phyloP scores from a whole-genome alignment of 2,329 filamentous ascomycete genomes.

The Leptodontidium sp. region DNA sequence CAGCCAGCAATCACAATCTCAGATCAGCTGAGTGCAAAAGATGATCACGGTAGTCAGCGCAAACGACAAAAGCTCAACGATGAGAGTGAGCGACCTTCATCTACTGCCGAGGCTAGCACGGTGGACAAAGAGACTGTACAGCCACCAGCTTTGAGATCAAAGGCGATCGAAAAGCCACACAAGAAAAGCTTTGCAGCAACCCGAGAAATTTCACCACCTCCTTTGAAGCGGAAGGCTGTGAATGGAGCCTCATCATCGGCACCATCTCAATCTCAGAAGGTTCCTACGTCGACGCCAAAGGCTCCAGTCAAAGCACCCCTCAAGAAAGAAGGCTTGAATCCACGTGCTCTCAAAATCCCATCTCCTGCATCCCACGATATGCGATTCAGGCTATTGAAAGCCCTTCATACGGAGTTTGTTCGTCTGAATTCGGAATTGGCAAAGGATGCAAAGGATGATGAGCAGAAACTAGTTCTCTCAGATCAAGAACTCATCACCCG shows the following conservation, averaged over 20 bases:
- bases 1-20: constrained; percentile 4
- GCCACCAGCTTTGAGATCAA: constrained; percentile 9
- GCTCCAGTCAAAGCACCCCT: constrained; percentile 29
- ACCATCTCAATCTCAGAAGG: neutral
- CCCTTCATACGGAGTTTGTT: constrained; percentile 71
- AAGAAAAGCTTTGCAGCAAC: constrained; percentile 28
- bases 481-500: constrained; percentile 73
- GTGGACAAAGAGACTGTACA: constrained; percentile 11
- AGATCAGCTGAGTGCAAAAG: constrained; percentile 4
- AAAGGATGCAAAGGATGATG: constrained; percentile 58
- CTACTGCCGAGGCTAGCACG: neutral
- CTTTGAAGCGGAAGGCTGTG: constrained; percentile 37
- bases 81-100: constrained; percentile 16
- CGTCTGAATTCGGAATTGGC: constrained; percentile 71
- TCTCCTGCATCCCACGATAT: constrained; percentile 65
- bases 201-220: constrained; percentile 42
- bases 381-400: constrained; percentile 64
- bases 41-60: constrained; percentile 45
- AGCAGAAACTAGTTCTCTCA: constrained; percentile 64
- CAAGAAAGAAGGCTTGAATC: constrained; percentile 67
- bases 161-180: constrained; percentile 12
- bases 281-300: constrained; percentile 22
- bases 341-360: constrained; percentile 66
- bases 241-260: constrained; percentile 15
- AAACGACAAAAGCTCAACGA: constrained; percentile 46